A percentile compares a stretch with the other conserved stretches of the same genome.
These are phyloP conservation scores for Chaetomium sp. DNA, from an alignment of 2,329 filamentous ascomycete species.

Conservation along the genomic window DNA sequence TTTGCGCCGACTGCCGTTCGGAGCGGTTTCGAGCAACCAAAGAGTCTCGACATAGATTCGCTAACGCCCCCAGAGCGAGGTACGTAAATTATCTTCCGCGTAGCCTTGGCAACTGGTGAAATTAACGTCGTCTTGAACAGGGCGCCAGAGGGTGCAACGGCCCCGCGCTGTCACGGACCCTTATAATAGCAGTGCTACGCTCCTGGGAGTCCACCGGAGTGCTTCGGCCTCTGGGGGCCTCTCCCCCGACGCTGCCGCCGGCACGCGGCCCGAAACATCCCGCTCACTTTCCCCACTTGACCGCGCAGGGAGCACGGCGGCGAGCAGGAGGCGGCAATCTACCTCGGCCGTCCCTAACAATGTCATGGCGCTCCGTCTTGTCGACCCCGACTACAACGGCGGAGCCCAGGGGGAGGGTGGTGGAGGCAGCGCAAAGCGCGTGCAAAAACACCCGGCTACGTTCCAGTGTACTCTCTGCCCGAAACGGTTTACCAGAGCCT, in stretches of 20 bases:
- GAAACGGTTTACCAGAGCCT: slow-evolving; percentile 93
- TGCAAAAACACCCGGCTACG: slow-evolving; percentile 95
- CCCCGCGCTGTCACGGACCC: slow-evolving; percentile 63
- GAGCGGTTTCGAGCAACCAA: slow-evolving; percentile 66
- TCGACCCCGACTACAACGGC: slow-evolving; percentile 81
- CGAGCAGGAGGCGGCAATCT: slow-evolving; percentile 60
- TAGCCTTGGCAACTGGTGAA: background rate
- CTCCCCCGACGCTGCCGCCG: slow-evolving; percentile 55
- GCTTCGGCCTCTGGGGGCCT: slow-evolving; percentile 45
- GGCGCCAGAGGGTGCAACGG: slow-evolving; percentile 39
- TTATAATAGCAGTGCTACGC: slow-evolving; percentile 52
- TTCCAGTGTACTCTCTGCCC: slow-evolving; percentile 94
- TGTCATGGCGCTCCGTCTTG: slow-evolving; percentile 81
- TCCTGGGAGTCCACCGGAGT: slow-evolving; percentile 43
- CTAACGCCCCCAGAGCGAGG: slow-evolving; percentile 78
- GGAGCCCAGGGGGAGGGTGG: slow-evolving; percentile 57
- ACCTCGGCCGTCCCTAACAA: slow-evolving; percentile 65
- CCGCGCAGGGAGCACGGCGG: slow-evolving; percentile 46
- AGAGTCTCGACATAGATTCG: slow-evolving; percentile 72
- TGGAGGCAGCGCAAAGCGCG: slow-evolving; percentile 68
- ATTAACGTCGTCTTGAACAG: slow-evolving; percentile 21
- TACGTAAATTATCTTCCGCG: slow-evolving; percentile 40
- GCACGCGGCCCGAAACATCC: slow-evolving; percentile 51
- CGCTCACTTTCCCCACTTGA: slow-evolving; percentile 63
- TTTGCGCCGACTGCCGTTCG: slow-evolving; percentile 75